Base-by-base conservation (phyloP, 2,329 filamentous ascomycete genomes). In the Talaromyces islandicus region DNA sequence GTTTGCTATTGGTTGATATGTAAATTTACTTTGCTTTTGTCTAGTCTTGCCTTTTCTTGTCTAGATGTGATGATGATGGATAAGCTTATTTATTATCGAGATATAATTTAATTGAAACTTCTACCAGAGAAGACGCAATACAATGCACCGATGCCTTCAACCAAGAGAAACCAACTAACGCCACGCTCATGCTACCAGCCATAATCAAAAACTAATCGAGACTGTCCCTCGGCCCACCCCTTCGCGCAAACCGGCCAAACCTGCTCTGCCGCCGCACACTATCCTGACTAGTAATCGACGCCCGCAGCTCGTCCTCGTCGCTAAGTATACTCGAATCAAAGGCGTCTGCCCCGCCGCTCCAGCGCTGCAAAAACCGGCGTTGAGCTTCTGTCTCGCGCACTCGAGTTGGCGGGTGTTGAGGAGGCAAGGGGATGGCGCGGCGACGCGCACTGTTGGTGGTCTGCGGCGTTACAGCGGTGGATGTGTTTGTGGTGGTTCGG, bases 201-300 rank as follows among this genome's bases (percentile, higher is more conserved):
- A 56, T 24, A 21, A 21, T 4, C 10, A 46, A 24, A 19, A 24
- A 24, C 50, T 60, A 73, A 64, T 86, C 84, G 58, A 88, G 76
- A 65, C 84, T 86, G 67, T 79, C 75, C 59, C 80, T 72, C 17
- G 78, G 74, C 9, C 69, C 70, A 64, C 78, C 73, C 54, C 75
- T 76, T 41, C 75, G 72, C 35, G 77, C 72, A 59, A 80, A 73
- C 55, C 75, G 71, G 19, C 74, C 70, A 65, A 74, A 72, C 6
- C 73, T 64, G 63, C 69, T 57, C 67, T 51, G 72, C 52, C 60
- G 68, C 51, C 60, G 68, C 35, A 65, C 71, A 65, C 65, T 76
- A 56, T 58, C 66, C 55, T 66, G 71, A 48, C 70, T 73, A 7
- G 68, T 67, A 41, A 73, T 61, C 32, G 71, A 74, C 11, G 71